Base-by-base conservation (phyloP, 148 eudicot genomes). In the Hydrangea macrophylla region DNA sequence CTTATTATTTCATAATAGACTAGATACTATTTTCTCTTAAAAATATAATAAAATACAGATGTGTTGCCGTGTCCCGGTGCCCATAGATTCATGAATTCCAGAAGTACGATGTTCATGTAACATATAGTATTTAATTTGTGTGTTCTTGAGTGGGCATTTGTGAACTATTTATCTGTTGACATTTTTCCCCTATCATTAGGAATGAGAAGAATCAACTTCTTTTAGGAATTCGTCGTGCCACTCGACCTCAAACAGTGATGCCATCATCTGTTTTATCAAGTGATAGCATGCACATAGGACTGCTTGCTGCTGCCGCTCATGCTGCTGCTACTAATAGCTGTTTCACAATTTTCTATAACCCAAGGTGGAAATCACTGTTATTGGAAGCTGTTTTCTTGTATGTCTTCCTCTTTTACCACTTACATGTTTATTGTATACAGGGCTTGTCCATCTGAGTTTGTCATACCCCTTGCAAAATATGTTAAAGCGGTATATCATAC, bases 231-330 rank as follows among this genome's bases (percentile, higher is more conserved):
- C 93, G 99, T 18, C 97, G 96, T 66, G 97, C 97, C 51, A 85
- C 73, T 71, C 84, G 97, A 28, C 96, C 96, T 13, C 99, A 94
- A 70, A 94, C 96, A 50, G 92, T 89, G 80, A 94, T 94, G 99
- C 99, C 99, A 56, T 94, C 99, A 57, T 94, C 99, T 72, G 97
- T 94, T 83, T 79, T 94, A 60, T 94, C 99, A 26, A 91, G 97
- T 70, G 99, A 94, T 77, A 94, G 99, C 73, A 94, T 94, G 99
- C 99, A 94, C 79, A 94, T 94, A 59, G 99, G 99, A 66, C 89
- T 94, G 45, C 91, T 94, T 35, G 99, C 99, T 60, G 99, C 99
- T 59, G 99, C 99, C 31, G 93, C 99, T 72, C 99, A 94, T 84
- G 99, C 99, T 68, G 86, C 97, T 84, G 75, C 97, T n/a, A 94